A percentile compares a stretch with the other conserved stretches of the same genome.
Evolutionary conservation across 2,329 filamentous ascomycete species (phyloP).

Genomic region (Hansfordia pulvinata): DNA sequence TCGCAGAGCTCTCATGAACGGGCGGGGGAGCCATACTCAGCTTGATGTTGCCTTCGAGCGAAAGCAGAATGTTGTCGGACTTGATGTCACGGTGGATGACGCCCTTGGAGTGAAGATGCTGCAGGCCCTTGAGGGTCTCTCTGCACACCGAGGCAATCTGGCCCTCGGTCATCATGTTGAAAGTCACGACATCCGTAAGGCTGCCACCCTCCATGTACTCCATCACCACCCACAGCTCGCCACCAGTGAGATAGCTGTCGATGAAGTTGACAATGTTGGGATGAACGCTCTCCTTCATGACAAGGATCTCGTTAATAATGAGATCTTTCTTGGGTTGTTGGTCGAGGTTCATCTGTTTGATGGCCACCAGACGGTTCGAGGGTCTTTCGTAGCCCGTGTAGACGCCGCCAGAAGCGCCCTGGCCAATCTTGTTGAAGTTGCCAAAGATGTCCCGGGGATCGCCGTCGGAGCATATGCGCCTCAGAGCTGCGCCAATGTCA

Average conservation of each 20-base stretch:
- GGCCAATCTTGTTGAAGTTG: slow-evolving; percentile 86
- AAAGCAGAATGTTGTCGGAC: slow-evolving; percentile 92
- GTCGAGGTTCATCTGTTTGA: slow-evolving; percentile 99
- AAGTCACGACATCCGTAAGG: slow-evolving; percentile 94
- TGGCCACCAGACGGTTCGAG: slow-evolving; percentile 80
- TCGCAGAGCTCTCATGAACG: neutral
- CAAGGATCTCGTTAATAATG: slow-evolving; percentile 97
- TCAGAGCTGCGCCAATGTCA: slow-evolving; percentile 72
- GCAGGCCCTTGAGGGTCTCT: slow-evolving; percentile 82
- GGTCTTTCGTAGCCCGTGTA: slow-evolving; percentile 80
- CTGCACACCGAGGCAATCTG: slow-evolving; percentile 94
- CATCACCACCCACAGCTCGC: slow-evolving; percentile 98
- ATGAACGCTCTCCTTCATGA: slow-evolving; percentile 98
- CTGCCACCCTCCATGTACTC: slow-evolving; percentile 99
- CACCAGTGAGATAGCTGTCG: slow-evolving; percentile 81
- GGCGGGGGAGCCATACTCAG: slow-evolving; percentile 50
- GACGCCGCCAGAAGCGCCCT: slow-evolving; percentile 92
- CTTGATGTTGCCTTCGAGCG: slow-evolving; percentile 91
- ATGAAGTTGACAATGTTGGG: slow-evolving; percentile 99
- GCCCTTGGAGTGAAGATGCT: slow-evolving; percentile 92
- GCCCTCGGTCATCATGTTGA: slow-evolving; percentile 97
- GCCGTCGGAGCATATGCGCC: slow-evolving; percentile 78
- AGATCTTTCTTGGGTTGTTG: slow-evolving; percentile 98
- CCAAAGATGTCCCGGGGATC: slow-evolving; percentile 83
- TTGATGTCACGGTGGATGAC: slow-evolving; percentile 99